A percentile compares a stretch with the other conserved stretches of the same genome.
These are phyloP conservation scores for Picea sitchensis DNA, from an alignment of 75 land plant species.

Conservation along the genomic window DNA sequence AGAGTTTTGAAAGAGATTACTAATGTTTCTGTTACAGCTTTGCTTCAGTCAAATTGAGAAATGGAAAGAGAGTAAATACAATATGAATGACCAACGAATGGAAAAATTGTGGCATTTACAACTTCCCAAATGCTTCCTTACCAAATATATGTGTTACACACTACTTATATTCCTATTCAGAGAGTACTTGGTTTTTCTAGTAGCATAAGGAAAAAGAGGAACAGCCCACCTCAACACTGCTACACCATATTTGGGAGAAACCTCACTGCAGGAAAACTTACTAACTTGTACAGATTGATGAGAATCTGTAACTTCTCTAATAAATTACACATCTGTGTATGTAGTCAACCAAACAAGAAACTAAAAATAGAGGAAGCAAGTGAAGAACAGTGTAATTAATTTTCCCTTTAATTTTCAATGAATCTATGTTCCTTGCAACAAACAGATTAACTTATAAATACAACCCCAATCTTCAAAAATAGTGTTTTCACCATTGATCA, in stretches of 20 bases:
- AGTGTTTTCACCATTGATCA: not conserved
- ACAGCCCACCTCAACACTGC: not conserved
- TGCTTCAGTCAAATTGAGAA: not conserved
- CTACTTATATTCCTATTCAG: not conserved
- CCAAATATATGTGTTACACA: not conserved
- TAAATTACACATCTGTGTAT: not conserved
- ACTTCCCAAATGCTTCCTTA: not conserved
- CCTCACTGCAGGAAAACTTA: not conserved
- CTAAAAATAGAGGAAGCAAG: not conserved
- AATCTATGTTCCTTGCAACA: slow-evolving; percentile 2
- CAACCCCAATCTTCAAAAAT: not conserved
- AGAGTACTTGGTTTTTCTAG: not conserved
- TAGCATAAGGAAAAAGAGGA: not conserved
- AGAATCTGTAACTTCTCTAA: not conserved
- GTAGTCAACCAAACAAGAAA: not conserved
- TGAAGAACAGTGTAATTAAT: not conserved
- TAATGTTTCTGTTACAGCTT: not conserved
- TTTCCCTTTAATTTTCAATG: not conserved
- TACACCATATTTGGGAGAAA: not conserved
- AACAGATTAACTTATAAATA: not conserved
- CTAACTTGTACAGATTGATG: not conserved
- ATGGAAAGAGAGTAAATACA: not conserved
- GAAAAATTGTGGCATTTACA: not conserved
- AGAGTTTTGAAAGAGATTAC: not conserved
- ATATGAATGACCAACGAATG: not conserved